Percentiles rank a stretch among this genome's conserved stretches.
phyloP scores from a whole-genome alignment of 129 eudicot genomes.

The Centaurea solstitialis region DNA sequence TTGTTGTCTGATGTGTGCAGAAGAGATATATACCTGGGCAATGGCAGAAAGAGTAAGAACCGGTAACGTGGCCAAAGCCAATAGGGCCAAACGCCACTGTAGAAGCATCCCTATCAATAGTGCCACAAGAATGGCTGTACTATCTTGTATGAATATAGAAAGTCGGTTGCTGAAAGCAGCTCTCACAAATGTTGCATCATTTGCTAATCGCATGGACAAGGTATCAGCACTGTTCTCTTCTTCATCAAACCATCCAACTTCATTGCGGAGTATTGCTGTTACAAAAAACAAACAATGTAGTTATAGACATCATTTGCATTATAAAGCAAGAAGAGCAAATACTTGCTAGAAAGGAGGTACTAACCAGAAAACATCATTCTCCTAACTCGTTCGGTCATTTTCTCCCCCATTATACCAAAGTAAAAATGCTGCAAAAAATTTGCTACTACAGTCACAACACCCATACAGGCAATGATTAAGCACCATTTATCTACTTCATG shows the following conservation, averaged over 20 bases:
- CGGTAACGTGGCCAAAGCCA: constrained; percentile 91
- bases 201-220: constrained; percentile 93
- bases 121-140: constrained; percentile 82
- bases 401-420: constrained; percentile 99
- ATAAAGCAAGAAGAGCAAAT: neutral
- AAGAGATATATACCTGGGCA: constrained; percentile 68
- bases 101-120: constrained; percentile 80
- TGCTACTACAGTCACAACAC: constrained; percentile 89
- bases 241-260: constrained; percentile 99
- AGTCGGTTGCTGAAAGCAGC: constrained; percentile 95
- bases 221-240: constrained; percentile 95
- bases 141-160: constrained; percentile 89
- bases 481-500: constrained; percentile 92
- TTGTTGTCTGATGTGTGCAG: neutral
- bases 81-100: constrained; percentile 87
- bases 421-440: constrained; percentile 95
- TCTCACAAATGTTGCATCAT: constrained; percentile 98
- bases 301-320: constrained; percentile 5
- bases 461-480: constrained; percentile 88
- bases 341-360: constrained; percentile 4
- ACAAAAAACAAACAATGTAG: neutral
- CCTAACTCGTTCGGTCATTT: constrained; percentile 94
- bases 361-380: constrained; percentile 99
- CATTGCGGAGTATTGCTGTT: constrained; percentile 94
- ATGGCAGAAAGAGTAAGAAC: constrained; percentile 85